Base-by-base conservation (phyloP, 192 early-diverging fungal genomes). In the Umbelopsis ramanniana region DNA sequence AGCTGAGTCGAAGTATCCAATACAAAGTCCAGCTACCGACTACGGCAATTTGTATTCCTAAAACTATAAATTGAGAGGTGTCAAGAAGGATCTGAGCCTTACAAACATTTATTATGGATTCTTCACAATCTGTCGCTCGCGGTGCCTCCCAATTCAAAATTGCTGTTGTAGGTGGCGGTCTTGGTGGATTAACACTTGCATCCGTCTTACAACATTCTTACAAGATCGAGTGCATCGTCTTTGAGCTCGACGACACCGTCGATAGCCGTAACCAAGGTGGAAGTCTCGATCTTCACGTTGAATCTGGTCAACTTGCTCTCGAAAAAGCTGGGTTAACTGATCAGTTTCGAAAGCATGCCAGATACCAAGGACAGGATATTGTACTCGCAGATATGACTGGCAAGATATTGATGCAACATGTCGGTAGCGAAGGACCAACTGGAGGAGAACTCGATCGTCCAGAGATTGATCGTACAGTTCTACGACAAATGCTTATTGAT, bases 161-260 rank as follows among this genome's bases (percentile, higher is more conserved):
- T 23, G 78, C 77, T 40, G 82, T 88, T 46, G 75, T 86, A 4
- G 86, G 86, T 22, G 84, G 69, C 6, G 86, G 86, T 17, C 86
- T 81, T 55, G 82, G 81, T 9, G 86, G 86, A 19, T 81, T 88
- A 19, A 79, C 76, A 19, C 76, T 78, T 21, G 83, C 83, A 10
- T 63, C 78, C 22, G 75, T 86, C 26, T 79, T 88, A n/a, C 81
- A 84, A 35, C 67, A 78, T 37, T 33, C 23, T 22, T 46, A 74
- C 46, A 40, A 69, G 40, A 77, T 78, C n/a, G 29, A 63, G 4
- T 57, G 70, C 19, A 68, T 67, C 5, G 74, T 88, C 68, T 88
- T 76, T 76, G 86, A 88, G 33, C 66, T 68, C 17, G 84, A 88
- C 8, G 14, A 52, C 11, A 67, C 67, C 15, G 40, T 66, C 12